These are phyloP conservation scores for Saturnispora hagleri DNA, from an alignment of 805 yeast species.

Conservation along the genomic window DNA sequence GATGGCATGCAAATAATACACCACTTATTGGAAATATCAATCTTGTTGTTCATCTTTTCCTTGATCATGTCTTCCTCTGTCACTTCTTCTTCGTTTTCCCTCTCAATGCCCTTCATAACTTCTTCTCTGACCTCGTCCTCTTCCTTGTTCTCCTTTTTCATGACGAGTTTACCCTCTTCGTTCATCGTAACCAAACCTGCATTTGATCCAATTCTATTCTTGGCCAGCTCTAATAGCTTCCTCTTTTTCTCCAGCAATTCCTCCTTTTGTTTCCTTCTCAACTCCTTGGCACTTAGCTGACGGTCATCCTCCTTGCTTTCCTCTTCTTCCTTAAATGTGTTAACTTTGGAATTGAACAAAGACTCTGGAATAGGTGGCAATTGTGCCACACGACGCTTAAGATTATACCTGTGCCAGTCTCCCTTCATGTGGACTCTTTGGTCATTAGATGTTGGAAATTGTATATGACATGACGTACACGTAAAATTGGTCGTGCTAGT, in stretches of 20 bases:
- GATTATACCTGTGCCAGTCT: slow-evolving; percentile 95
- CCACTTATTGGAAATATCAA: slow-evolving; percentile 39
- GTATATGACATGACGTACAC: slow-evolving; percentile 84
- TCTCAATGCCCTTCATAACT: slow-evolving; percentile 14
- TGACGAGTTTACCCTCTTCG: slow-evolving; percentile 21
- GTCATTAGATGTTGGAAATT: slow-evolving; percentile 68
- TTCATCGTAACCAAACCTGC: slow-evolving; percentile 20
- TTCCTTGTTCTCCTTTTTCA: slow-evolving; percentile 14
- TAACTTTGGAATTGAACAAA: slow-evolving; percentile 24
- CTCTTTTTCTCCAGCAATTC: slow-evolving; percentile 40
- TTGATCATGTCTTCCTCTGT: slow-evolving; percentile 35
- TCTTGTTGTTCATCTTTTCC: slow-evolving; percentile 36
- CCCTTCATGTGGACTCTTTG: slow-evolving; percentile 94
- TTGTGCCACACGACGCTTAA: slow-evolving; percentile 85
- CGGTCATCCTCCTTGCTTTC: slow-evolving; percentile 11
- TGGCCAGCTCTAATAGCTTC: slow-evolving; percentile 39
- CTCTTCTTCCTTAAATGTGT: slow-evolving; percentile 16
- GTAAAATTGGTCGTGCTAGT: slow-evolving; percentile 31
- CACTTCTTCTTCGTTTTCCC: slow-evolving; percentile 15
- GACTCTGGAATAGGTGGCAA: slow-evolving; percentile 51
- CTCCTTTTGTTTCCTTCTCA: slow-evolving; percentile 41
- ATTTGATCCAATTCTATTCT: slow-evolving; percentile 30
- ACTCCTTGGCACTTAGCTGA: slow-evolving; percentile 29
- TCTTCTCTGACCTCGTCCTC: slow-evolving; percentile 14
- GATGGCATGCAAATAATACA: slow-evolving; percentile 39